Evolutionary conservation across 306 rosid species (phyloP).

Genomic region (Vigna reflexopilosa): DNA sequence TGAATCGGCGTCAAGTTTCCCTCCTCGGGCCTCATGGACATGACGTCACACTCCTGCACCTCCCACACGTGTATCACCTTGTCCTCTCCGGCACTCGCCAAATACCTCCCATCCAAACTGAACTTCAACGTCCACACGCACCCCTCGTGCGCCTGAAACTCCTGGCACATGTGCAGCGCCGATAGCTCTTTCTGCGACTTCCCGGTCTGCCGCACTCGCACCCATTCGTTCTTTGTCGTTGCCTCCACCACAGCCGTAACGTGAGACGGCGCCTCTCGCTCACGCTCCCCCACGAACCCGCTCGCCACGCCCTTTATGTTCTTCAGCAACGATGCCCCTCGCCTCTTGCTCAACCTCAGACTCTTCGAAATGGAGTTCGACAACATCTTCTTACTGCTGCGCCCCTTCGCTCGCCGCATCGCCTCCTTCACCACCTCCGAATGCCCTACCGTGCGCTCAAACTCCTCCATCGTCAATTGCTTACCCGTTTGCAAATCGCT

Average conservation of each 20-base stretch:
- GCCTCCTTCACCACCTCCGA: slow-evolving; percentile 70
- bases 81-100: slow-evolving; percentile 89
- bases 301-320: slow-evolving; percentile 73
- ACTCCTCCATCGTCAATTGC: slow-evolving; percentile 86
- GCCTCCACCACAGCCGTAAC: neutral
- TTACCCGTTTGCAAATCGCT: slow-evolving; percentile 86
- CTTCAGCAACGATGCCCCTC: slow-evolving; percentile 73
- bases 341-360: slow-evolving; percentile 73
- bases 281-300: slow-evolving; percentile 70
- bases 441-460: slow-evolving; percentile 72
- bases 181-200: slow-evolving; percentile 78
- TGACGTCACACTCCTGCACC: slow-evolving; percentile 84
- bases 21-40: slow-evolving; percentile 60
- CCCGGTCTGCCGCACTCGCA: slow-evolving; percentile 70
- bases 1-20: slow-evolving; percentile 61
- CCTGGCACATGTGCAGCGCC: slow-evolving; percentile 83
- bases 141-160: slow-evolving; percentile 92
- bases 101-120: slow-evolving; percentile 63
- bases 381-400: slow-evolving; percentile 48
- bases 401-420: slow-evolving; percentile 62
- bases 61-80: slow-evolving; percentile 79
- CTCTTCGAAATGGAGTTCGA: slow-evolving; percentile 63
- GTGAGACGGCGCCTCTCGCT: slow-evolving; percentile 39
- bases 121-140: slow-evolving; percentile 84
- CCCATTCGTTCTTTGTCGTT: slow-evolving; percentile 65